Evolutionary conservation across 176 grass and related monocot species (phyloP).

Genomic region (Avena sativa): DNA sequence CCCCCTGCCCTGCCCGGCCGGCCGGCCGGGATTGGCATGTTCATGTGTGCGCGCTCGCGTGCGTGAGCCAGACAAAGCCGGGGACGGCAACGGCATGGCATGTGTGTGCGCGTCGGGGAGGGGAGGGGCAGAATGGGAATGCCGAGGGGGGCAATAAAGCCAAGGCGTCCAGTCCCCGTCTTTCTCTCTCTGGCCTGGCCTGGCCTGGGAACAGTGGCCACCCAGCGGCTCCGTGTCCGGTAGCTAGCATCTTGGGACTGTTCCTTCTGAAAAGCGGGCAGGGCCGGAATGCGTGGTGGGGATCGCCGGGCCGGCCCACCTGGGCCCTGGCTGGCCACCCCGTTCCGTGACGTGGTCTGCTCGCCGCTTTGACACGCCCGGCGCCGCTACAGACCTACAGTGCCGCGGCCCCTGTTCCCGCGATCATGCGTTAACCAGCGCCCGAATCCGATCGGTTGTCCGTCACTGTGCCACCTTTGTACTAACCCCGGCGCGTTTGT

Average conservation of each 20-base stretch:
- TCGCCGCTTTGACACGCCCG: conserved; percentile 32
- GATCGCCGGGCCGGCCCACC: conserved; percentile 23
- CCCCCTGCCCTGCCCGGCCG: neutral
- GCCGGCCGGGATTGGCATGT: neutral
- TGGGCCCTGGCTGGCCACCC: neutral
- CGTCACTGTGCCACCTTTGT: neutral
- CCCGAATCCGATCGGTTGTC: neutral
- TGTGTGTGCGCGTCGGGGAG: too few relatives aligned
- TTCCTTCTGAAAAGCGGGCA: conserved; percentile 61
- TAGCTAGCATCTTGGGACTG: conserved; percentile 46
- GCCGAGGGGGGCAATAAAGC: conserved; percentile 23
- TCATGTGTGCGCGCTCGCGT: neutral
- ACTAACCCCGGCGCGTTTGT: neutral
- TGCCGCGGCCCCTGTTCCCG: neutral
- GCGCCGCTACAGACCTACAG: neutral
- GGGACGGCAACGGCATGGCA: too few relatives aligned
- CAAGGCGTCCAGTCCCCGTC: conserved; percentile 11
- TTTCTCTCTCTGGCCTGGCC: neutral
- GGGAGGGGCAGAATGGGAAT: conserved; percentile 48
- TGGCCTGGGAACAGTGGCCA: conserved; percentile 32
- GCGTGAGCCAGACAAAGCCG: neutral
- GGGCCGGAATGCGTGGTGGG: conserved; percentile 52
- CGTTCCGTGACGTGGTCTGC: conserved; percentile 31
- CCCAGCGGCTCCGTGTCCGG: conserved; percentile 7
- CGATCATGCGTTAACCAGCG: too few relatives aligned